Base-by-base conservation (phyloP, 257 asterid species). In the Solanum pinnatisectum region DNA sequence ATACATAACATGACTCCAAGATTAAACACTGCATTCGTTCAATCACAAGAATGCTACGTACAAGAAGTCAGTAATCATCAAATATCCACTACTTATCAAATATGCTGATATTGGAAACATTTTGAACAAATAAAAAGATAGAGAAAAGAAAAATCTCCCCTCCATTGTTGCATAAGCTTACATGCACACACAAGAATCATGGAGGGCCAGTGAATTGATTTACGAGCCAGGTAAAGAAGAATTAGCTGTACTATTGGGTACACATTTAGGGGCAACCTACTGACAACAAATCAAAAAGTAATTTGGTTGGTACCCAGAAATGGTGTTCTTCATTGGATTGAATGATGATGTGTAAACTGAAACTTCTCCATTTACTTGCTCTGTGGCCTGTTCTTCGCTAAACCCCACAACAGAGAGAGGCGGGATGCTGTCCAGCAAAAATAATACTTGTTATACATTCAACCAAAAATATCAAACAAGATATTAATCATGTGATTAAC, bases 261-360 rank as follows among this genome's bases (percentile, higher is more conserved):
- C 30, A 18, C 86, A 82, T 82, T 82, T 9, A 77, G 30, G 20
- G 11, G 30, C 6, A 49, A 81, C 85, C 70, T 30, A 82, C 86
- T 18, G 70, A 46, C 42, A 82, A 49, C 20, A 82, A 49, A 82
- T 10, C 12, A 16, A 49, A 79, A 49, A 30, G 70, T 49, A 49
- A 49, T 46, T 49, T 10, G 44, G 32, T 49, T 67, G 22, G 86
- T 95, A 96, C 99, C 99, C 98, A 27, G 99, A 97, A 81, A 97
- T 92, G 30, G 98, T 94, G 94, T 97, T 97, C 95, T 95, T 96
- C 99, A 96, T 97, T 76, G 99, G 99, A 90, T 96, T 97, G 88
- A 97, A 97, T 27, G 99, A 27, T 30, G 99, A 96, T 52, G 98
- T 94, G 92, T 94, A 97, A 86, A 97, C 90, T 92, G 90, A 91